phyloP scores from a whole-genome alignment of 2,329 filamentous ascomycete species.

The Fusarium continuum region DNA sequence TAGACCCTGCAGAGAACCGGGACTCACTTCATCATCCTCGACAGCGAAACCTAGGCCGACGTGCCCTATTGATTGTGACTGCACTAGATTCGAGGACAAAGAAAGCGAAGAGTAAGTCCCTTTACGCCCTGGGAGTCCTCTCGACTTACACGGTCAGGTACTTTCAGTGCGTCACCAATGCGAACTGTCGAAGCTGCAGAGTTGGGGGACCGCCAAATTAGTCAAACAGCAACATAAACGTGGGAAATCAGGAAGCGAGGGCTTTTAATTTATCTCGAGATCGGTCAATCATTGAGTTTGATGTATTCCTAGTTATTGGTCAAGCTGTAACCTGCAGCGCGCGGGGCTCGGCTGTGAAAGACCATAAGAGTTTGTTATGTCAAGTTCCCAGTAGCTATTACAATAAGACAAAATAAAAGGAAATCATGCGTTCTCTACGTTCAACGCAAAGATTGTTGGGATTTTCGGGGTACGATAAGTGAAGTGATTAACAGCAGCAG shows the following conservation, averaged over 20 bases:
- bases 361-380: neutral
- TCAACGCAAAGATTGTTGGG: neutral
- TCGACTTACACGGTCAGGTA: slow-evolving; percentile 37
- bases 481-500: slow-evolving; percentile 51
- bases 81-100: slow-evolving; percentile 38
- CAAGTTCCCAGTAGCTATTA: neutral
- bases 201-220: neutral
- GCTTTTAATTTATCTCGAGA: neutral
- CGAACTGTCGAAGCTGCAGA: slow-evolving; percentile 39
- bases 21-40: slow-evolving; percentile 14
- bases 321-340: too few relatives aligned
- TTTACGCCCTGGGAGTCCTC: fast-evolving
- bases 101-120: slow-evolving; percentile 44
- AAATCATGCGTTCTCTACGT: neutral
- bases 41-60: neutral
- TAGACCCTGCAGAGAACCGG: slow-evolving; percentile 37
- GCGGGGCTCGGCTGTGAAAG: too few relatives aligned
- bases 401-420: slow-evolving; percentile 1
- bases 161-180: slow-evolving; percentile 49
- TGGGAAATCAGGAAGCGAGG: too few relatives aligned
- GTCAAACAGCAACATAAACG: neutral
- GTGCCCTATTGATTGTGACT: slow-evolving; percentile 36
- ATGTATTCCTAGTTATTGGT: slow-evolving; percentile 20
- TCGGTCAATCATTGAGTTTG: neutral
- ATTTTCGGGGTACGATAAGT: neutral